phyloP scores from a whole-genome alignment of 176 grass and related monocot genomes.

The sorghum (Sorghum bicolor) region Sorghum_bicolor_NCBIv3 NC_012872.2:58564501-58565000 shows the following conservation, averaged over 20 bases:
- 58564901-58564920: neutral
- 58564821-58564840: neutral
- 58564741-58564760: neutral
- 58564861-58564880: conserved; percentile 27
- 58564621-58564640: neutral
- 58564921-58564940: neutral
- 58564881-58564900: neutral
- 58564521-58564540: conserved; percentile 42
- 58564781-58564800: neutral
- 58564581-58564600: neutral
- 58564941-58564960: neutral
- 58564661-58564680: neutral
- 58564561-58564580: conserved; percentile 5
- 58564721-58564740: neutral
- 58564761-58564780: neutral
- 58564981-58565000: neutral
- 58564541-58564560: neutral
- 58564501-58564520: conserved; percentile 14
- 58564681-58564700: neutral
- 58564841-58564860: conserved; percentile 10
- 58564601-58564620: neutral
- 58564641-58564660: neutral
- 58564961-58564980: conserved; percentile 2
- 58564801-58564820: conserved; percentile 7
- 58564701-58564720: neutral